phyloP scores from a whole-genome alignment of 805 yeast species.

The Schizosaccharomyces pombe region DNA sequence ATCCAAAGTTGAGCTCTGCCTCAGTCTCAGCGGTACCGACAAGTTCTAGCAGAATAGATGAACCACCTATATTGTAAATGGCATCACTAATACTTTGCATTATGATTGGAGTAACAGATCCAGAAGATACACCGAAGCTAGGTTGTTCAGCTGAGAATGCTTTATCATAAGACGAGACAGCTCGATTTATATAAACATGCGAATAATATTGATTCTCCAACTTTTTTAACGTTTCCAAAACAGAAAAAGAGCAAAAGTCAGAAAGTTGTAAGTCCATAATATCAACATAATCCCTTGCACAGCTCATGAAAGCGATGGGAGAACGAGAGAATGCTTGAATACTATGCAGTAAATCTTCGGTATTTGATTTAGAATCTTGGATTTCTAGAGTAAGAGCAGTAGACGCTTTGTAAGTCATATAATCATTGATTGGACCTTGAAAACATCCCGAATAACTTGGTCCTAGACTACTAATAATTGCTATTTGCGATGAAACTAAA shows the following conservation, averaged over 20 bases:
- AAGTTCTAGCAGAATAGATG: slow-evolving; percentile 7
- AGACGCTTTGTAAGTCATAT: slow-evolving; percentile 12
- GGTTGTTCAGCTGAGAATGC: not conserved
- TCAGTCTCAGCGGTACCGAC: slow-evolving; percentile 7
- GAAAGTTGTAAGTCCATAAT: not conserved
- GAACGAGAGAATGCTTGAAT: not conserved
- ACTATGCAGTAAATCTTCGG: not conserved
- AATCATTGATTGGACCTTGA: slow-evolving; percentile 12
- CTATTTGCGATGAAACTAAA: slow-evolving; percentile 4
- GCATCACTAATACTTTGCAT: not conserved
- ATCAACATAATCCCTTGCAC: not conserved
- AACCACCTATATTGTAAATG: not conserved
- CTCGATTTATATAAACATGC: not conserved
- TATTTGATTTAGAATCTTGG: not conserved
- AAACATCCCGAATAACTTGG: slow-evolving; percentile 12
- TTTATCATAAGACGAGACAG: not conserved
- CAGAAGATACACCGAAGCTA: not conserved
- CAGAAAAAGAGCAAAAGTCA: not conserved
- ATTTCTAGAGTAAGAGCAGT: slow-evolving; percentile 9
- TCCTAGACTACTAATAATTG: slow-evolving; percentile 11
- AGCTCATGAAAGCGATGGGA: not conserved
- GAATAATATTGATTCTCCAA: not conserved
- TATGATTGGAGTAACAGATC: not conserved
- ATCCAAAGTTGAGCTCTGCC: not conserved
- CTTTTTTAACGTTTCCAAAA: not conserved